Base-by-base conservation (phyloP, 495 filamentous ascomycete genomes). In the Astrothelium macrocarpum region DNA sequence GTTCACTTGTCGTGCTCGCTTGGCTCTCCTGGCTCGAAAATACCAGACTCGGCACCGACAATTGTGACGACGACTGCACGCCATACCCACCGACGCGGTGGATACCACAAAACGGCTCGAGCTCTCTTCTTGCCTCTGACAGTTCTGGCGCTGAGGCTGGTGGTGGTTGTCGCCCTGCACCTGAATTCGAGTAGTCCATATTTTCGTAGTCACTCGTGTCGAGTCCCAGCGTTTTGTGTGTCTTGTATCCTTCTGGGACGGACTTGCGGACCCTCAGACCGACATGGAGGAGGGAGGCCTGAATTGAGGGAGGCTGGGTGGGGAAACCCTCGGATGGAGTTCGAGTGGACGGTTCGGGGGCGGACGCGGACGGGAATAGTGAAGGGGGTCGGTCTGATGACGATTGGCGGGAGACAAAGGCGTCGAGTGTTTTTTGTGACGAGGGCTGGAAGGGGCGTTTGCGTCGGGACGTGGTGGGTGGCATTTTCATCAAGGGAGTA, bases 241-340 rank as follows among this genome's bases (percentile, higher is more conserved):
- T 93, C 77, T 93, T 95, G 78, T 96, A 95, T 60, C 93, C 93
- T 64, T 96, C 91, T 0, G 90, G 88, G 2, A 97, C 85, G 11
- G 87, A 86, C 75, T 97, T 96, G 65, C 93, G 87, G 60, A 97
- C 82, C 36, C 91, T 85, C 90, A 96, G 95, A 67, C 93, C 93
- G 61, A 97, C 92, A 64, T 80, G 87, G 2, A 96, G 78, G 16
- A 97, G 85, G 18, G 86, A 87, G 18, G 90, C 78, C 73, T 94
- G 90, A 26, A 95, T 80, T 25, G 77, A 78, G 10, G 76, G 71
- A 2, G 10, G 90, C 83, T 23, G 90, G 79, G 65, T n/a, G 46
- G 65, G 73, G 65, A 69, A 66, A 16, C 63, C 64, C 16, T 53
- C 64, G 18, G 61, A 49, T 32, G 66, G 63, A 26, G 75, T 67